phyloP scores from a whole-genome alignment of 306 rosid genomes.

The Quercus gilva region DNA sequence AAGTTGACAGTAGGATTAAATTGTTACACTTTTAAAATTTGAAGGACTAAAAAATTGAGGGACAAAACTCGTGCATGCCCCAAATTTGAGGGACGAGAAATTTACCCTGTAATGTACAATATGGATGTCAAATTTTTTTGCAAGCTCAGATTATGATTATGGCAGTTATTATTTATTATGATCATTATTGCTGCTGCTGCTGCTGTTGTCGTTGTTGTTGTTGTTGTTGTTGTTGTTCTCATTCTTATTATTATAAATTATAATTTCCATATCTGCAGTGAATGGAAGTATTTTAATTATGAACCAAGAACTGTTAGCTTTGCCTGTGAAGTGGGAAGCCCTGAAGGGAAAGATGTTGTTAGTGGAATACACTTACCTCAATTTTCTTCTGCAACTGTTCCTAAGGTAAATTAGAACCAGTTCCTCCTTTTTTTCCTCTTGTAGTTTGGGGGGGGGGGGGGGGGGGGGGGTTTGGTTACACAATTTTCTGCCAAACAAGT shows the following conservation, averaged over 20 bases:
- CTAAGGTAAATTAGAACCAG: constrained; percentile 44
- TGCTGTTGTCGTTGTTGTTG: neutral
- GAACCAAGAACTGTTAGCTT: constrained; percentile 59
- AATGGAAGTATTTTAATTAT: constrained; percentile 75
- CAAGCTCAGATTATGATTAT: too few relatives aligned
- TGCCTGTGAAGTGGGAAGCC: constrained; percentile 34
- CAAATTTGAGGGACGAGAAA: too few relatives aligned
- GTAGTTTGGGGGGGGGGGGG: neutral
- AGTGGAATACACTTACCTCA: constrained; percentile 45
- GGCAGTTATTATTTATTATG: too few relatives aligned
- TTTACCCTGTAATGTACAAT: too few relatives aligned
- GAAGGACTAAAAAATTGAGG: too few relatives aligned
- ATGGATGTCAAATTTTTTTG: too few relatives aligned
- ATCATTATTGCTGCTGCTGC: neutral
- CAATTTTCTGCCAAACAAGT: neutral
- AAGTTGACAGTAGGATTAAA: too few relatives aligned
- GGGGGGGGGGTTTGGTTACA: neutral
- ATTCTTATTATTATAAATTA: neutral
- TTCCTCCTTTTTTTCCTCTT: constrained; percentile 4
- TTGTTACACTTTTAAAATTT: too few relatives aligned
- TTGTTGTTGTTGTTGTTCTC: neutral
- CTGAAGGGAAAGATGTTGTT: constrained; percentile 33
- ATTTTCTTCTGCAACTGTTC: constrained; percentile 75
- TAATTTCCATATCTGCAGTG: constrained; percentile 33
- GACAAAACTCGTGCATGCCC: too few relatives aligned